Percentiles rank a stretch among this genome's conserved stretches.
Conservation (phyloP, 495 filamentous ascomycete genomes). For the Neurospora sp. region DNA sequence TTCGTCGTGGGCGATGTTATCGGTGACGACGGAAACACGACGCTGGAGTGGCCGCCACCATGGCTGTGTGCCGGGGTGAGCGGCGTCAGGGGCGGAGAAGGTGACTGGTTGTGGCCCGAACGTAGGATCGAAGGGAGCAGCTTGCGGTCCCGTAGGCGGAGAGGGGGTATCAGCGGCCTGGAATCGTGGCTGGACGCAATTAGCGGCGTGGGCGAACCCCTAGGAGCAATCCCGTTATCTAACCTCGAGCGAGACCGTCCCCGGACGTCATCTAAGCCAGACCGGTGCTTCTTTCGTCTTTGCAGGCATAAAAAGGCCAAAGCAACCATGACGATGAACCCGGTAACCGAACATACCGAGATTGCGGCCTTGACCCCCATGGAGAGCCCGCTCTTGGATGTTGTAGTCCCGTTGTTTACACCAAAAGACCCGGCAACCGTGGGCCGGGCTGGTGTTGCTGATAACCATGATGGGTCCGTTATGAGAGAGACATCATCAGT, state of each 20-base stretch:
- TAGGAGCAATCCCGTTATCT: conserved; percentile 5
- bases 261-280: background rate
- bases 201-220: conserved; percentile 27
- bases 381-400: conserved; percentile 18
- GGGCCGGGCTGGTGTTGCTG: conserved; percentile 2
- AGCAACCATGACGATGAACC: conserved; percentile 22
- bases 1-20: conserved; percentile 23
- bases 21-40: conserved; percentile 16
- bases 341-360: conserved; percentile 29
- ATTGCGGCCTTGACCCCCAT: conserved; percentile 31
- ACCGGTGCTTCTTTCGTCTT: conserved; percentile 12
- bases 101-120: conserved; percentile 12
- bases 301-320: conserved; percentile 23
- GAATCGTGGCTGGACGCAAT: conserved; percentile 26
- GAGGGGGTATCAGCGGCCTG: conserved; percentile 28
- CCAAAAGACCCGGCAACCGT: background rate
- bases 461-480: background rate
- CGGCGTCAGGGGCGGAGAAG: conserved; percentile 20
- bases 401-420: conserved; percentile 3
- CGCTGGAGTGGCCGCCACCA: background rate
- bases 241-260: conserved; percentile 3
- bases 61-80: conserved; percentile 20
- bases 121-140: conserved; percentile 30
- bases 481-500: background rate
- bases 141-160: conserved; percentile 33